These are phyloP conservation scores for Furcasterigmium furcatum DNA, from an alignment of 2,329 filamentous ascomycete species.

Conservation along the genomic window DNA sequence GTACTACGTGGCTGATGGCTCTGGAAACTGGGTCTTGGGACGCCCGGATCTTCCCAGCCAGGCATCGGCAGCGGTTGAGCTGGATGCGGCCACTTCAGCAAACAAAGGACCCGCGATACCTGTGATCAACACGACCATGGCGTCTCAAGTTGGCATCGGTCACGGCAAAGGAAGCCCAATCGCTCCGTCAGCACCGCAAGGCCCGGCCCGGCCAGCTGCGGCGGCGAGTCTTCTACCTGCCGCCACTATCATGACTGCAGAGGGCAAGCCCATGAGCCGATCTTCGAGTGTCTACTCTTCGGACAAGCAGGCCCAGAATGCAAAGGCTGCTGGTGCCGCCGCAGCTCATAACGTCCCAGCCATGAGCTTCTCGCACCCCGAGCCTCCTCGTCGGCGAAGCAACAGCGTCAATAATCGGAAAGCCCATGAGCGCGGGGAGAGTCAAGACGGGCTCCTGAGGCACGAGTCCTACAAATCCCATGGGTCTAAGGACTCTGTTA, in stretches of 20 bases:
- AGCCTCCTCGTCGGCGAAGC: slow-evolving; percentile 11
- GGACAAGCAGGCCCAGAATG: slow-evolving; percentile 18
- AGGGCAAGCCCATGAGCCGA: slow-evolving; percentile 14
- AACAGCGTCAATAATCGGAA: slow-evolving; percentile 9
- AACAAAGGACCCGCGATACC: slow-evolving; percentile 9
- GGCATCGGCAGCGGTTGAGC: slow-evolving; percentile 20
- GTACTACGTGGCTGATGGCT: slow-evolving; percentile 48
- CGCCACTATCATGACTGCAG: slow-evolving; percentile 21
- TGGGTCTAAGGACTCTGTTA: slow-evolving; percentile 28
- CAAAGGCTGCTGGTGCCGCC: slow-evolving; percentile 15
- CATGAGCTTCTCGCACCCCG: slow-evolving; percentile 14
- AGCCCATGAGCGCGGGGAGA: not conserved
- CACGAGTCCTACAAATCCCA: slow-evolving; percentile 13
- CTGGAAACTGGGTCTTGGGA: slow-evolving; percentile 51
- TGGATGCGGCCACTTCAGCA: slow-evolving; percentile 14
- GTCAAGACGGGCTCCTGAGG: slow-evolving; percentile 10
- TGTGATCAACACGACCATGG: slow-evolving; percentile 12
- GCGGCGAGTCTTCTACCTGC: slow-evolving; percentile 15
- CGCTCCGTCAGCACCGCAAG: slow-evolving; percentile 4
- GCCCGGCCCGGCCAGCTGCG: not conserved
- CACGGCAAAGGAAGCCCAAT: slow-evolving; percentile 10
- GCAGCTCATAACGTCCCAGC: slow-evolving; percentile 15
- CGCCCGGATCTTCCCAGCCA: slow-evolving; percentile 24
- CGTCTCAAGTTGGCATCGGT: slow-evolving; percentile 10
- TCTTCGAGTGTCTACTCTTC: slow-evolving; percentile 35